Percentiles rank a stretch among this genome's conserved stretches.
Evolutionary conservation across 192 early-diverging fungal genomes (phyloP).

Genomic region (Podila minutissima): DNA sequence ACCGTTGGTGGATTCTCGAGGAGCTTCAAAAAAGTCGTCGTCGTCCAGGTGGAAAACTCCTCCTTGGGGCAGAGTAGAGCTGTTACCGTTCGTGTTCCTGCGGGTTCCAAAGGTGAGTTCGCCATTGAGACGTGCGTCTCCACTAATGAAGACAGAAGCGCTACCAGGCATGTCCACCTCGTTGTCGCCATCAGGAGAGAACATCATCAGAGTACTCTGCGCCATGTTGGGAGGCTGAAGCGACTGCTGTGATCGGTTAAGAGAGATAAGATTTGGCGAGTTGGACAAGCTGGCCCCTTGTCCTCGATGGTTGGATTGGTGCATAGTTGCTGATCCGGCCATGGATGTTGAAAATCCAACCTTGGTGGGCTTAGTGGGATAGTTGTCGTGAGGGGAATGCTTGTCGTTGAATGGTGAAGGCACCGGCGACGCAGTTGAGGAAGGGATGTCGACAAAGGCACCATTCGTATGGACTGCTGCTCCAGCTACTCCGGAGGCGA

Average conservation of each 20-base stretch:
- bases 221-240: conserved; percentile 17
- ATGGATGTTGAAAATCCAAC: not conserved
- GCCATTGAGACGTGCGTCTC: not conserved
- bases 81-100: not conserved
- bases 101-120: not conserved
- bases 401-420: conserved; percentile 27
- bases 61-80: conserved; percentile 36
- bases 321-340: not conserved
- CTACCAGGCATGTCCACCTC: conserved; percentile 59
- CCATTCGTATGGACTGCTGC: not conserved
- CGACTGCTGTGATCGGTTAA: too few species aligned
- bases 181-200: conserved; percentile 68
- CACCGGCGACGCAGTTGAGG: conserved; percentile 16
- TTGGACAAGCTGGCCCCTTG: not conserved
- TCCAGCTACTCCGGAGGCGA: not conserved
- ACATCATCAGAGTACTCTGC: conserved; percentile 54
- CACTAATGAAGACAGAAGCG: conserved; percentile 31
- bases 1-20: not conserved
- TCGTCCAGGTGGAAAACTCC: conserved; percentile 44
- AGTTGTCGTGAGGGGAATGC: not conserved
- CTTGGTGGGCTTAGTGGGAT: not conserved
- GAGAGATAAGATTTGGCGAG: too few species aligned
- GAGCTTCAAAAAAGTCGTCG: conserved; percentile 9
- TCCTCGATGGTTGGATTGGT: not conserved
- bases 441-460: conserved; percentile 15